These are phyloP conservation scores for Blakeslea trispora DNA, from an alignment of 371 early-diverging fungal genomes.

Conservation along the genomic window DNA sequence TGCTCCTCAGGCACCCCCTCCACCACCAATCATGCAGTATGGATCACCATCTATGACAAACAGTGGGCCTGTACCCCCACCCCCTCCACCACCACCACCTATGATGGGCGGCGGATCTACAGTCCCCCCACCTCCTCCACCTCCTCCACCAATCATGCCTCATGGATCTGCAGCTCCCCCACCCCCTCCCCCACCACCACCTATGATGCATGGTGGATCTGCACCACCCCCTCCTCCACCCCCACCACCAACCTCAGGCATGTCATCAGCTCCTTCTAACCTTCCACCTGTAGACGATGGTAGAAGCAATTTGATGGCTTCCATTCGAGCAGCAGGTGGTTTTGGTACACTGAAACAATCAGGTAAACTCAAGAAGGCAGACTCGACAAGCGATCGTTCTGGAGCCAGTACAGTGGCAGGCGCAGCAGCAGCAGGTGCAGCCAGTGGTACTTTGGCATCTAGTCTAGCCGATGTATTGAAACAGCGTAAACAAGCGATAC, in stretches of 20 bases:
- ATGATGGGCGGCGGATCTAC: conserved; percentile 1
- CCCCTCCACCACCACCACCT: conserved; percentile 28
- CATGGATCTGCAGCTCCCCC: conserved; percentile 26
- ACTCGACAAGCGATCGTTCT: background rate
- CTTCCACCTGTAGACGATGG: conserved; percentile 10
- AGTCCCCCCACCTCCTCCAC: conserved; percentile 8
- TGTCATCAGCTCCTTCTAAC: conserved; percentile 4
- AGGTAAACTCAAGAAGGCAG: conserved; percentile 23
- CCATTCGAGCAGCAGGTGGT: conserved; percentile 50
- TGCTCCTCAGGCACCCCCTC: conserved; percentile 35
- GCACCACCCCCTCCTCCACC: conserved; percentile 29
- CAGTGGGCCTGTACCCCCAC: background rate
- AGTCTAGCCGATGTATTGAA: conserved; percentile 45
- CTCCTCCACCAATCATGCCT: conserved; percentile 10
- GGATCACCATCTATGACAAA: conserved; percentile 16
- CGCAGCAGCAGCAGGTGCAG: conserved; percentile 27
- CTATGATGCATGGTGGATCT: conserved; percentile 6
- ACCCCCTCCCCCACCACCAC: conserved; percentile 13
- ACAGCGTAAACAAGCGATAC: conserved; percentile 47
- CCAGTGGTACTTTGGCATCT: conserved; percentile 33
- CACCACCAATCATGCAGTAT: conserved; percentile 31
- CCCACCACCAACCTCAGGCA: conserved; percentile 1
- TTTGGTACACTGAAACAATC: conserved; percentile 38
- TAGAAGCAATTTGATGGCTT: conserved; percentile 39
- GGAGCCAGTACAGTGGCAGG: conserved; percentile 8